These are phyloP conservation scores for Trichomonas tenax DNA, from an alignment of 208 protist species.

Conservation along the genomic window DNA sequence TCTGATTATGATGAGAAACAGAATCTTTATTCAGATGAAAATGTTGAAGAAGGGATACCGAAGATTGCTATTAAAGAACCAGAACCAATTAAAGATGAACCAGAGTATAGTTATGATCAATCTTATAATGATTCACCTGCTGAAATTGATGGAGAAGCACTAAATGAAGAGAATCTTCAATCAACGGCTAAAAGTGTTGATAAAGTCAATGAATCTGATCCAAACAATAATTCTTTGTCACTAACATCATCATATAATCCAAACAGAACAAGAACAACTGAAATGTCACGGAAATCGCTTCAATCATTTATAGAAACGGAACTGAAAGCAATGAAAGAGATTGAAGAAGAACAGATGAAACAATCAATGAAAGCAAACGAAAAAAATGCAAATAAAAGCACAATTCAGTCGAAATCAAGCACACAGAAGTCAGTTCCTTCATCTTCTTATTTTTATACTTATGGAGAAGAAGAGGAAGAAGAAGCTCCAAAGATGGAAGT, in stretches of 20 bases:
- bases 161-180: not conserved
- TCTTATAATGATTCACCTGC: not conserved
- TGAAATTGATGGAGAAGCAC: not conserved
- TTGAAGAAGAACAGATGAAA: not conserved
- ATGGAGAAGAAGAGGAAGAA: not conserved
- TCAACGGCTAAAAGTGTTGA: not conserved
- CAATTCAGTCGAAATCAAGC: not conserved
- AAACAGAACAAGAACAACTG: not conserved
- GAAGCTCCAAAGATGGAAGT: not conserved
- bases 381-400: no score
- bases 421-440: not conserved
- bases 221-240: not conserved
- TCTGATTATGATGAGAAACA: no score
- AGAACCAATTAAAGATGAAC: not conserved
- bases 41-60: no score
- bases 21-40: no score
- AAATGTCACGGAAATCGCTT: not conserved
- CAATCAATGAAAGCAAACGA: not conserved
- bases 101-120: not conserved
- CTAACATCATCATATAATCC: not conserved
- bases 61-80: not conserved
- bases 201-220: not conserved
- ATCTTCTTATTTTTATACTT: not conserved
- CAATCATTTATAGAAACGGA: not conserved
- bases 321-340: not conserved